Percentiles rank a stretch among this genome's conserved stretches.
Conservation (phyloP, 2,329 filamentous ascomycete genomes). For the Knufia fluminis region DNA sequence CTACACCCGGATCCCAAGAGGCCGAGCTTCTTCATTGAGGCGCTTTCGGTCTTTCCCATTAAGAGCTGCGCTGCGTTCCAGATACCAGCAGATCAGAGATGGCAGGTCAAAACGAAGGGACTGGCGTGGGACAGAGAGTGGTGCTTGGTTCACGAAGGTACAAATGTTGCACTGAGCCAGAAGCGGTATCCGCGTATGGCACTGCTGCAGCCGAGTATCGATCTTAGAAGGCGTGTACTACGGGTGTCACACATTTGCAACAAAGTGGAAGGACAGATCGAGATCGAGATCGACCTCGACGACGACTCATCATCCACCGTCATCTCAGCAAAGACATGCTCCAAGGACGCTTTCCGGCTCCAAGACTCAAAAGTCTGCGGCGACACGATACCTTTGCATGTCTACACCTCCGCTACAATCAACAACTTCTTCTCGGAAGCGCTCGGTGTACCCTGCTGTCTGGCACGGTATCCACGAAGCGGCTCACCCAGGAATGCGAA, state of each 20-base stretch:
- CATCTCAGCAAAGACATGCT: conserved; percentile 28
- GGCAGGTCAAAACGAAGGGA: conserved; percentile 74
- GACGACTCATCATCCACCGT: conserved; percentile 28
- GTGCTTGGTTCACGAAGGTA: conserved; percentile 84
- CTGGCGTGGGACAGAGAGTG: conserved; percentile 93
- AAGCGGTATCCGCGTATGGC: conserved; percentile 85
- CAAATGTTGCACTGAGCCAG: conserved; percentile 74
- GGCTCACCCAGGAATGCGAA: conserved; percentile 30
- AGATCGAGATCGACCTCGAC: conserved; percentile 49
- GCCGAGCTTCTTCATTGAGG: conserved; percentile 46
- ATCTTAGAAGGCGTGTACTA: conserved; percentile 59
- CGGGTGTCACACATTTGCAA: conserved; percentile 42
- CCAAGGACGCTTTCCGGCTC: conserved; percentile 26
- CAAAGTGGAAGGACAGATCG: conserved; percentile 26
- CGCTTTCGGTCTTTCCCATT: conserved; percentile 73
- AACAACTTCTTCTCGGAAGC: conserved; percentile 68
- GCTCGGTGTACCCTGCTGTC: conserved; percentile 67
- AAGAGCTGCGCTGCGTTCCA: conserved; percentile 82
- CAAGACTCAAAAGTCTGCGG: conserved; percentile 67
- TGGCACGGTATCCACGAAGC: conserved; percentile 73
- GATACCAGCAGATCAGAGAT: conserved; percentile 54
- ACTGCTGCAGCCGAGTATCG: conserved; percentile 63
- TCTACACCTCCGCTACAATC: conserved; percentile 58
- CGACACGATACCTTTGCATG: conserved; percentile 61
- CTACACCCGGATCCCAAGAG: background rate